A percentile compares a stretch with the other conserved stretches of the same genome.
Conservation (phyloP, 352 stramenopile genomes). For the Phytophthora melonis region DNA sequence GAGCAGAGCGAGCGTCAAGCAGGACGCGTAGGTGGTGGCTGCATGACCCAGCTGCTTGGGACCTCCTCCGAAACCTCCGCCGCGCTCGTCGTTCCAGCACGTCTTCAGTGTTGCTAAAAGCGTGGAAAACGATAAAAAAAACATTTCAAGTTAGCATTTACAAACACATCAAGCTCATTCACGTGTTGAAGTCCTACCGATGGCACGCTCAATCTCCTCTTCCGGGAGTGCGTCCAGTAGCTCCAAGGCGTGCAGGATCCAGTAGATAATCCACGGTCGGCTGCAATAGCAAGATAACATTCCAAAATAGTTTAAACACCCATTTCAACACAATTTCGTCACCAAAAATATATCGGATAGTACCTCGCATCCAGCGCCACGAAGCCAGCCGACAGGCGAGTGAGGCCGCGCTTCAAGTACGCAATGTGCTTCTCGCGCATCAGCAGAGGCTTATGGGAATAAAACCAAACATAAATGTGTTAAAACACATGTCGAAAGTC, state of each 20-base stretch:
- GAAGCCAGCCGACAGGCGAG: constrained; percentile 81
- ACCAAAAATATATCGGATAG: neutral
- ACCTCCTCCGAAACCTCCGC: constrained; percentile 96
- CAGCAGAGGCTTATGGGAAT: constrained; percentile 50
- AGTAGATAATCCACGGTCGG: constrained; percentile 98
- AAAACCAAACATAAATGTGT: neutral
- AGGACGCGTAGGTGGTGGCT: constrained; percentile 95
- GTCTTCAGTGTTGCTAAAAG: constrained; percentile 55
- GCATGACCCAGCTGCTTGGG: constrained; percentile 89
- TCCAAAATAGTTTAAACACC: neutral
- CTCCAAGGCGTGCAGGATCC: constrained; percentile 96
- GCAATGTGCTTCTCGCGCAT: constrained; percentile 87
- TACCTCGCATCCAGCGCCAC: constrained; percentile 92
- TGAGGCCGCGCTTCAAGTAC: constrained; percentile 82
- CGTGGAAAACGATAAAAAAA: neutral
- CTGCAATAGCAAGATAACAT: constrained; percentile 41
- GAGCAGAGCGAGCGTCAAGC: constrained; percentile 94
- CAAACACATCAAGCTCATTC: neutral
- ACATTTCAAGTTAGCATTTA: neutral
- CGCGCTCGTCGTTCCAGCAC: constrained; percentile 63
- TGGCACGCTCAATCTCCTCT: constrained; percentile 46
- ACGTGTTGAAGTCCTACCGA: constrained; percentile 35
- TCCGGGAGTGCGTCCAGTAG: constrained; percentile 89
- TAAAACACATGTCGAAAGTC: constrained; percentile 1
- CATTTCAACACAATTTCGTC: neutral